Conservation (phyloP, 1,284 basidiomycete genomes). For the Vanrija sp. region DNA sequence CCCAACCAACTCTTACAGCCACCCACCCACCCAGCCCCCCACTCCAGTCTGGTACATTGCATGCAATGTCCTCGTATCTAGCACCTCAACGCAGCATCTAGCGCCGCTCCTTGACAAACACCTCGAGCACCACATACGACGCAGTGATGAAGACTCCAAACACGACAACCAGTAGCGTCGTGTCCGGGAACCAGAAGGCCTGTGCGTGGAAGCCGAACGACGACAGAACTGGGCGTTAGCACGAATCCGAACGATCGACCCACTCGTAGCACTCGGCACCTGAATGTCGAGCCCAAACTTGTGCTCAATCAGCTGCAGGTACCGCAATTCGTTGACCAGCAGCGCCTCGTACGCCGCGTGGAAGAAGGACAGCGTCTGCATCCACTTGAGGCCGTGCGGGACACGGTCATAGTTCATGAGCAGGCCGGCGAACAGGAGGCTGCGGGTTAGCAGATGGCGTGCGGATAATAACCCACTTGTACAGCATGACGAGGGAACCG, state of each 20-base stretch:
- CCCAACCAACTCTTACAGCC: neutral
- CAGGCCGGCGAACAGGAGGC: constrained; percentile 89
- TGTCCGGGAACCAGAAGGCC: constrained; percentile 96
- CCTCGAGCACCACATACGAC: constrained; percentile 76
- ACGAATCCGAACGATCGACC: constrained; percentile 5
- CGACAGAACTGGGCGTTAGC: constrained; percentile 57
- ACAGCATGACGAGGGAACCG: constrained; percentile 94
- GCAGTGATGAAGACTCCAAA: constrained; percentile 69
- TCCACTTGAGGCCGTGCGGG: constrained; percentile 67
- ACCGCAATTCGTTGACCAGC: constrained; percentile 90
- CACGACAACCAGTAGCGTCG: constrained; percentile 73
- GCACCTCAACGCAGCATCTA: too few species aligned
- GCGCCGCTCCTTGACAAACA: constrained; percentile 85
- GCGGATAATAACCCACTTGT: constrained; percentile 68
- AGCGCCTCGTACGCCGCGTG: constrained; percentile 97
- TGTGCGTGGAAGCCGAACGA: constrained; percentile 81
- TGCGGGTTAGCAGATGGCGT: constrained; percentile 41
- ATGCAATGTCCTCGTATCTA: neutral
- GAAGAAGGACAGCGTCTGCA: constrained; percentile 92
- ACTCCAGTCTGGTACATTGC: neutral
- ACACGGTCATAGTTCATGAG: constrained; percentile 90
- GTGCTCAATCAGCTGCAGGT: constrained; percentile 84
- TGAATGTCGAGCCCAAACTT: constrained; percentile 93
- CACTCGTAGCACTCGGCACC: constrained; percentile 81
- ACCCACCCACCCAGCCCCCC: too few species aligned